phyloP scores from a whole-genome alignment of 164 flowering plant genomes.

The Cinnamomum micranthum region DNA sequence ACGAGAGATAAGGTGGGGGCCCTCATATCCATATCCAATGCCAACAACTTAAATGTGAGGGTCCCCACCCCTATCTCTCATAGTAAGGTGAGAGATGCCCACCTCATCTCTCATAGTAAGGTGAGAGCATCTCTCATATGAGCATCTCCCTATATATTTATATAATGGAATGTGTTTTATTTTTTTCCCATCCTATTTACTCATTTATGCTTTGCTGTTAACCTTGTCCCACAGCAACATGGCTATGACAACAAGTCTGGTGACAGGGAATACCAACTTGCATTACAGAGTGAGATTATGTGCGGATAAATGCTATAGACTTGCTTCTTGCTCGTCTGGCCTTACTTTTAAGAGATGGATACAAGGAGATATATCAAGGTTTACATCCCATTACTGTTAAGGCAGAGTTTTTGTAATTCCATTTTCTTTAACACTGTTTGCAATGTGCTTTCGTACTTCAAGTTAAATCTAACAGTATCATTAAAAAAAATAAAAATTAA shows the following conservation, averaged over 20 bases:
- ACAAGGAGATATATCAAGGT: conserved; percentile 42
- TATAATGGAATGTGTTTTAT: not conserved
- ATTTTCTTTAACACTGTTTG: too few species aligned
- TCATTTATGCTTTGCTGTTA: not conserved
- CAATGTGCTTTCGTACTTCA: not conserved
- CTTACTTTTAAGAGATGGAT: conserved; percentile 31
- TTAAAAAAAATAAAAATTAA: too few species aligned
- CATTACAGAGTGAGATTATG: not conserved
- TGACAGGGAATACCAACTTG: conserved; percentile 9
- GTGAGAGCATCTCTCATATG: not conserved
- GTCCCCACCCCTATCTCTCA: too few species aligned
- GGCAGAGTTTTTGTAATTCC: not conserved
- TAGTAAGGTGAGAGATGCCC: too few species aligned
- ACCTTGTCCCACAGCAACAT: not conserved
- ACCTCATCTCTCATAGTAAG: not conserved
- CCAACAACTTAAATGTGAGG: too few species aligned
- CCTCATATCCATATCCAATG: too few species aligned
- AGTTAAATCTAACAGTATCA: not conserved
- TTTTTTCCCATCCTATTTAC: not conserved
- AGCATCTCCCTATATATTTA: not conserved
- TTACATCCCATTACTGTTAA: not conserved
- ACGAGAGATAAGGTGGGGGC: not conserved
- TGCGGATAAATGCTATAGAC: not conserved
- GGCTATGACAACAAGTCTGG: conserved; percentile 49
- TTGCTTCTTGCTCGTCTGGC: conserved; percentile 33